phyloP scores from a whole-genome alignment of 352 stramenopile species.

The Pythium sukuiense region DNA sequence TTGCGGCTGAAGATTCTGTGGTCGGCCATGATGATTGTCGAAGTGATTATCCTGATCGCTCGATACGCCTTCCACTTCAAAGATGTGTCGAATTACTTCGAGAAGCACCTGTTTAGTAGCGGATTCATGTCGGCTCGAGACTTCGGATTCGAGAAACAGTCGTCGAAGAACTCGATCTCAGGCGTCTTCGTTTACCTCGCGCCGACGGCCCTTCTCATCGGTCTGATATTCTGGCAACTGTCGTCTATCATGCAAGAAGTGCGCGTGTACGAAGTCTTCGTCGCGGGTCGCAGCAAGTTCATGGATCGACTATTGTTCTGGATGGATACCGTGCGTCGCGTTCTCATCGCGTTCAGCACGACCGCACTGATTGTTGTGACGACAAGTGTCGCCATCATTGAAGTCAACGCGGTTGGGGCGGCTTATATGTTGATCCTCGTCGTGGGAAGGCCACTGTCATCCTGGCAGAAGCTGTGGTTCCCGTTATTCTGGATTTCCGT shows the following conservation, averaged over 20 bases:
- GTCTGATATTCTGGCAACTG: constrained; percentile 82
- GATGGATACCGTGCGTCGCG: constrained; percentile 57
- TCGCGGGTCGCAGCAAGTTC: constrained; percentile 44
- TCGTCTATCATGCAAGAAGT: constrained; percentile 71
- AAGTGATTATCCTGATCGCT: constrained; percentile 64
- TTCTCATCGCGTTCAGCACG: constrained; percentile 74
- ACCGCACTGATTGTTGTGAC: constrained; percentile 64
- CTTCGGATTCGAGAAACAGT: constrained; percentile 70
- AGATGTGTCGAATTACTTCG: constrained; percentile 59
- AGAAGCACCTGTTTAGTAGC: constrained; percentile 63
- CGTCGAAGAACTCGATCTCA: constrained; percentile 56
- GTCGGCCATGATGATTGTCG: constrained; percentile 69
- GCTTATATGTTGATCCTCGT: constrained; percentile 72
- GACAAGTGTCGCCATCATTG: constrained; percentile 62
- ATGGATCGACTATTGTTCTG: constrained; percentile 57
- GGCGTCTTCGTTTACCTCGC: constrained; percentile 80
- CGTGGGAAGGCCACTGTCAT: constrained; percentile 45
- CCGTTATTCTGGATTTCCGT: constrained; percentile 78
- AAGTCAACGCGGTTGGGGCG: constrained; percentile 62
- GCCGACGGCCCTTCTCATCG: constrained; percentile 68
- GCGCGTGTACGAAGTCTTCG: constrained; percentile 63
- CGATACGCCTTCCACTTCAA: constrained; percentile 86
- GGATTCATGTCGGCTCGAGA: constrained; percentile 74
- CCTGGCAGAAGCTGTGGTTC: constrained; percentile 77
- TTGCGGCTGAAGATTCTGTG: constrained; percentile 72